Conservation (phyloP, 129 eudicot genomes). For the Pittosporum tobira region DNA sequence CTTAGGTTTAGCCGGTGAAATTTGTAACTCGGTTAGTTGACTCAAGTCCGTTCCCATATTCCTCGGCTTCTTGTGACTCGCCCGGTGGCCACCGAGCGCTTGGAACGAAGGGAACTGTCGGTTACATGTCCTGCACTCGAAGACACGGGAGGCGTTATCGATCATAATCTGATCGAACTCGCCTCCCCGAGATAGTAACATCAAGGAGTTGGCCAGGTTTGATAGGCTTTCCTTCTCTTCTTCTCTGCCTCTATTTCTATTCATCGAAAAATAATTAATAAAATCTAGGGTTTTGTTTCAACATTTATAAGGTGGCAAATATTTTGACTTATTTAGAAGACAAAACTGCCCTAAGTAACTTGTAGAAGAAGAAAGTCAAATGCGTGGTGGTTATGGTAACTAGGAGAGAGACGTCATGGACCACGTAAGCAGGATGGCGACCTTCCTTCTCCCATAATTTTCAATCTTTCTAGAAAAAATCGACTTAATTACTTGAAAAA, state of each 20-base stretch:
- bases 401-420: not conserved
- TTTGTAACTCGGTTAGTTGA: not conserved
- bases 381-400: not conserved
- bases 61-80: slow-evolving; percentile 43
- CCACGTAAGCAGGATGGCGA: not conserved
- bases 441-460: no score
- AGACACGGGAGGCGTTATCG: not conserved
- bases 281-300: no score
- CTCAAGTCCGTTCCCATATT: not conserved
- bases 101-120: slow-evolving; percentile 48
- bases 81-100: slow-evolving; percentile 63
- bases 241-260: no score
- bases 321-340: not conserved
- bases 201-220: not conserved
- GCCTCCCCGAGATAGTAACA: not conserved
- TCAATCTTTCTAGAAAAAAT: no score
- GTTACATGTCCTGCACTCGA: slow-evolving; percentile 44
- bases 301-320: no score
- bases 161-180: no score
- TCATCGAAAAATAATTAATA: no score
- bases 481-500: no score
- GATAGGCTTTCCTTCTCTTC: not conserved
- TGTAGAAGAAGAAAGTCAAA: not conserved
- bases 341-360: not conserved
- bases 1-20: slow-evolving; percentile 25